These are phyloP conservation scores for Vanilla planifolia DNA, from an alignment of 106 monocot genomes.

Conservation along the genomic window DNA sequence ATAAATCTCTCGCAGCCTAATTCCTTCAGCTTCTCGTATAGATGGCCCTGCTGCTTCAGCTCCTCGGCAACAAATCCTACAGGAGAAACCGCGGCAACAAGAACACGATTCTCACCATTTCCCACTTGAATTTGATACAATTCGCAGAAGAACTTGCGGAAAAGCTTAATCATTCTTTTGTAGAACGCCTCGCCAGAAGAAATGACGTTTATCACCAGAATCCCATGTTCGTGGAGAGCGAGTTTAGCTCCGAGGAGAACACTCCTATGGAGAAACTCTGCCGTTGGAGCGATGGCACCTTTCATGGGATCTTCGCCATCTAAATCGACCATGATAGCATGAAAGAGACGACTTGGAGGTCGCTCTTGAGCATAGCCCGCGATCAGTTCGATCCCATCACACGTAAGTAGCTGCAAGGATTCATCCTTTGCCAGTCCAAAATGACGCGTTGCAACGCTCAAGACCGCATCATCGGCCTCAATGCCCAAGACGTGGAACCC, in stretches of 20 bases:
- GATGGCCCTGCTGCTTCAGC: neutral
- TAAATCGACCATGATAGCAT: constrained; percentile 85
- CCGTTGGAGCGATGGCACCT: constrained; percentile 50
- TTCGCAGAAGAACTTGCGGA: constrained; percentile 50
- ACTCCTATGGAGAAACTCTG: constrained; percentile 31
- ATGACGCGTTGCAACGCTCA: constrained; percentile 51
- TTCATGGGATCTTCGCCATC: constrained; percentile 41
- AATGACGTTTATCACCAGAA: constrained; percentile 69
- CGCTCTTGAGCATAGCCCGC: constrained; percentile 10
- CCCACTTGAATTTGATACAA: constrained; percentile 64
- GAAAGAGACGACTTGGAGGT: constrained; percentile 16
- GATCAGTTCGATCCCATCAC: constrained; percentile 60
- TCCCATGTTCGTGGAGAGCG: constrained; percentile 31
- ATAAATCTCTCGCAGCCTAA: constrained; percentile 17
- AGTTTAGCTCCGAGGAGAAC: constrained; percentile 39
- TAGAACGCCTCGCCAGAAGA: constrained; percentile 22
- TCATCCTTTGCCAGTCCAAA: constrained; percentile 71
- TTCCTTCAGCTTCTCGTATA: constrained; percentile 26
- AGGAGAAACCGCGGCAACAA: constrained; percentile 33
- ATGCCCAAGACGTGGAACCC: constrained; percentile 72
- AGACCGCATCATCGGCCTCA: constrained; percentile 61
- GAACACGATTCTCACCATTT: constrained; percentile 69
- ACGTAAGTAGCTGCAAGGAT: constrained; percentile 29
- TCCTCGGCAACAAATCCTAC: constrained; percentile 1
- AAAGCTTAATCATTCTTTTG: constrained; percentile 22